Evolutionary conservation across 1,139 yeast genomes (phyloP), one percentile per base, ranked within the genome.

Genomic region (Yamadazyma epiphylla): DNA sequence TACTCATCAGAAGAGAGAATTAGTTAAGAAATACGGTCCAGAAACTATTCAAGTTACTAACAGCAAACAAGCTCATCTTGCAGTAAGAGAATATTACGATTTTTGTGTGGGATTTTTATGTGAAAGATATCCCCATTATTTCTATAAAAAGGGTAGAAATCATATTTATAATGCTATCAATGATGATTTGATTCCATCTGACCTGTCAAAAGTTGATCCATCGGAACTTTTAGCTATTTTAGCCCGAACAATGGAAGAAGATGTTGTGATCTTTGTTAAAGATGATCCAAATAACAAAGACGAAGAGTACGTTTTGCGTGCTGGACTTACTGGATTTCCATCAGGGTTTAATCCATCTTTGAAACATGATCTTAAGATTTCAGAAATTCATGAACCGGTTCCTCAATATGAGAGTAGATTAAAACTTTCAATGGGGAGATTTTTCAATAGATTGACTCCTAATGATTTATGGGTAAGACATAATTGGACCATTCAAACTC

Each of bases 401-500:
- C 74, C 73, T 5, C 68, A 65, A 36, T 67, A 67, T 37, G 34
- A 45, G 24, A 35, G 47, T 4, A 46, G 66, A 21, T 49, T 67
- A 15, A 48, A 55, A 30, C 40, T 51, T 5, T 54, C 69, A 1
- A 67, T 66, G 72, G 51, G 48, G 11, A 51, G 62, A 25, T 66
- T 65, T 34, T 66, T 67, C 40, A 58, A 58, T 33, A 51, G 64
- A 27, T 38, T 65, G 17, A 48, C 57, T 28, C 59, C 64, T 4
- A 49, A 46, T 13, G 67, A 65, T 38, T 48, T 66, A 27, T 66
- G 71, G 69, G 58, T 56, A 4, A 42, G 73, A 23, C 51, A 48
- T 28, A 67, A 67, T 38, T 66, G 72, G 71, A 54, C 68, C 0
- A 43, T 65, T n/a, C 72, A 66, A 38, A 59, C 64, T 9, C 62